Evolutionary conservation across 2,329 filamentous ascomycete species (phyloP), one percentile per base, ranked within the genome.

Genomic region (Fusarium goolgardi): DNA sequence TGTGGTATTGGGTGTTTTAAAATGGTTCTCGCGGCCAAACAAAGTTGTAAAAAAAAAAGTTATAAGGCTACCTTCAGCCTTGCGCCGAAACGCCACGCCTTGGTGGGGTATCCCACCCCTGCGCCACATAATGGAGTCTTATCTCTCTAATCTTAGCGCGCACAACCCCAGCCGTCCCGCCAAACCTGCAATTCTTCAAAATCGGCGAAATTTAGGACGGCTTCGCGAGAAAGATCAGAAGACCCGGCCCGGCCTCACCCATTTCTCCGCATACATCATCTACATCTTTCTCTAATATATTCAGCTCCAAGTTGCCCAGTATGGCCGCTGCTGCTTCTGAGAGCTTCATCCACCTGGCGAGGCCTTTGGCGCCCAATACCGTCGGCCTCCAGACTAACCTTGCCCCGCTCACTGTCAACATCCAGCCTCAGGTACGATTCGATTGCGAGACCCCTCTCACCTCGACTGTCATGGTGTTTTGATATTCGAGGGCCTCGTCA

Each of bases 341-440:
- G 80, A 91, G 92, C 70, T 98, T 97, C 85, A 90, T 98, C 77
- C 96, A 99, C 81, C 91, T 99, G 73, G 91, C 95, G 78, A 90
- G 96, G 81, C 96, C 96, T 76, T 86, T 98, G 77, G 94, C 93
- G 80, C 93, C 94, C 73, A 90, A 91, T 68, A 85, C 88, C 63
- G 85, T 94, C 75, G 92, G 91, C 78, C 89, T 92, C 77, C 91
- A 93, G 81, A 90, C 91, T 77, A 94, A 91, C 75, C 95, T 94
- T 80, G 91, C 94, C 82, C 96, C 96, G 81, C 88, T 99, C 80
- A 92, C 90, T 80, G 94, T 99, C 78, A 91, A 93, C 78, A 92
- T 99, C 81, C 96, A 97, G 81, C 94, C 96, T 76, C 94, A 97
- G 88, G 93, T 96, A 88, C 77, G 86, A 78, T 63, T 64, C 47